Evolutionary conservation across 208 protist genomes (phyloP).

Genomic region (Tritrichomonas foetus): DNA sequence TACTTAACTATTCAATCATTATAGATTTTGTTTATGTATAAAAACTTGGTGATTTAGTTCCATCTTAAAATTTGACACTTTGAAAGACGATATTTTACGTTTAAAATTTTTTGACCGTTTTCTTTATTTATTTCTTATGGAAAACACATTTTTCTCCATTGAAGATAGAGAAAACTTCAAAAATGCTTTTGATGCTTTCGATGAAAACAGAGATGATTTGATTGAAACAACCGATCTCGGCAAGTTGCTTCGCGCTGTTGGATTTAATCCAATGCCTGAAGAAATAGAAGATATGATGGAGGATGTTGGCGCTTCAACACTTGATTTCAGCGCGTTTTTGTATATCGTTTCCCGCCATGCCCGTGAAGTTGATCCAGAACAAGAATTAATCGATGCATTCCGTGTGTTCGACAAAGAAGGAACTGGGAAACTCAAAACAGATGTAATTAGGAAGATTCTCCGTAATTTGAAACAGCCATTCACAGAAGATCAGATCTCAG

Average conservation of each 20-base stretch:
- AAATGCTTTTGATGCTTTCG: constrained; percentile 22
- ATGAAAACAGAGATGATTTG: constrained; percentile 26
- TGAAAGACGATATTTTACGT: no score
- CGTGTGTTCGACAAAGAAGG: constrained; percentile 67
- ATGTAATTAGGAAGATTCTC: constrained; percentile 64
- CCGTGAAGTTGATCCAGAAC: neutral
- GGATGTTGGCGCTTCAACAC: neutral
- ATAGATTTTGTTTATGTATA: no score
- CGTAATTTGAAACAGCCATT: constrained; percentile 66
- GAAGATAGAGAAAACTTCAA: neutral
- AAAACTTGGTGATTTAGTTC: no score
- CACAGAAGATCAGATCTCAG: constrained; percentile 64
- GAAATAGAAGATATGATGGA: neutral
- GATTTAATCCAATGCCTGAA: neutral
- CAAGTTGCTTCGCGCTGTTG: neutral
- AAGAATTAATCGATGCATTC: constrained; percentile 57
- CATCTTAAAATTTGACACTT: no score
- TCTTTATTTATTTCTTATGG: no score
- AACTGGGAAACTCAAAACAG: constrained; percentile 66
- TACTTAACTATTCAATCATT: no score
- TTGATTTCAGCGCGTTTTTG: neutral
- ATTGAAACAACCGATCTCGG: neutral
- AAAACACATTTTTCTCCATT: no score
- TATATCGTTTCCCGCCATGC: neutral
- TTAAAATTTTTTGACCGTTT: no score